These are phyloP conservation scores for Podaxis carcinomalis DNA, from an alignment of 768 basidiomycete species.

Conservation along the genomic window DNA sequence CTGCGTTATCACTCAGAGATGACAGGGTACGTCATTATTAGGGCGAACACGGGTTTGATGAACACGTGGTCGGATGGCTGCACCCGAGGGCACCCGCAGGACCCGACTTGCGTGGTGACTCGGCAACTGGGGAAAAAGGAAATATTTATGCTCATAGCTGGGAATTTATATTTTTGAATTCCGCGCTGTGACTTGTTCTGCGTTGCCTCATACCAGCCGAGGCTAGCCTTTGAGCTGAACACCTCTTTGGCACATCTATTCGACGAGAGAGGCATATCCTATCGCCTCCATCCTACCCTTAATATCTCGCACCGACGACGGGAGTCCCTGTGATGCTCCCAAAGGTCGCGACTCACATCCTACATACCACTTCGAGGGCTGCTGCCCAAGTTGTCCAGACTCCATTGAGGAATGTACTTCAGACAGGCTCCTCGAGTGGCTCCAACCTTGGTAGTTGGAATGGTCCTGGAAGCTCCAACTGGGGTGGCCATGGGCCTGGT, in stretches of 20 bases:
- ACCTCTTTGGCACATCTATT: not conserved
- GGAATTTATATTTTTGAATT: not conserved
- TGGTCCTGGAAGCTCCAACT: conserved; percentile 31
- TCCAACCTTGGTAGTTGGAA: conserved; percentile 21
- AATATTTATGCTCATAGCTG: not conserved
- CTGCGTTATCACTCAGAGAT: not conserved
- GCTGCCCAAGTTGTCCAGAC: conserved; percentile 73
- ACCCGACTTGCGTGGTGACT: conserved; percentile 3
- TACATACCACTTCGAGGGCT: conserved; percentile 73
- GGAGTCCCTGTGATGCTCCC: conserved; percentile 56
- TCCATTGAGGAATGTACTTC: conserved; percentile 74
- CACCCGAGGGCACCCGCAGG: not conserved
- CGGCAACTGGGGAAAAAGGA: not conserved
- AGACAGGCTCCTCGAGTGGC: conserved; percentile 44
- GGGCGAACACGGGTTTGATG: not conserved
- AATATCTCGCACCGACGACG: not conserved
- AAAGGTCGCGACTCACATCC: conserved; percentile 74
- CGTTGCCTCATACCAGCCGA: not conserved
- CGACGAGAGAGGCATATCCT: not conserved
- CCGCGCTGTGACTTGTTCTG: not conserved
- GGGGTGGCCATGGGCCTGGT: conserved; percentile 50
- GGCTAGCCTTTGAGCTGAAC: not conserved
- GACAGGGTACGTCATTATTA: not conserved
- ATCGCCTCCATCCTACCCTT: not conserved
- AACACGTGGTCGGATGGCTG: not conserved